Conservation (phyloP, 495 filamentous ascomycete species). For the Trichocladium antarcticum region DNA sequence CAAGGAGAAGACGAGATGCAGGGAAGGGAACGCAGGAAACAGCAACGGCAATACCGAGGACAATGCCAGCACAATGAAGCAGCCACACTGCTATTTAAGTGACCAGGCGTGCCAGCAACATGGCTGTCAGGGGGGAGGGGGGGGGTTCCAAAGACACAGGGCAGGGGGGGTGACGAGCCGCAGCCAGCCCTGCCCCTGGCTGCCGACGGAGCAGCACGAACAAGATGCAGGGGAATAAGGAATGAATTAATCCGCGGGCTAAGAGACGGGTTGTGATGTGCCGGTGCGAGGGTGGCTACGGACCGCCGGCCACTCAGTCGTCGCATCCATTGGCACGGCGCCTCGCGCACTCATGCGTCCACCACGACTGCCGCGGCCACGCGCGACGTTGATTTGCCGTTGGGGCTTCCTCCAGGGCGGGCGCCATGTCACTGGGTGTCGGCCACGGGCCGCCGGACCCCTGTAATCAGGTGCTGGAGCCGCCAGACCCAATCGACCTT, state of each 20-base stretch:
- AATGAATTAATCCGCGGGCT: background rate
- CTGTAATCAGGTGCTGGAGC: background rate
- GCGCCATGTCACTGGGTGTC: background rate
- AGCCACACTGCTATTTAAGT: constrained; percentile 21
- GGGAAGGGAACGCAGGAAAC: constrained; percentile 9
- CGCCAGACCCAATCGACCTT: constrained; percentile 2
- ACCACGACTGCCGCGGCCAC: no score
- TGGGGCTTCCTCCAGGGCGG: no score
- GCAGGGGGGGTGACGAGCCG: constrained; percentile 2
- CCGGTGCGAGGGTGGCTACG: background rate
- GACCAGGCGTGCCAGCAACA: constrained; percentile 12
- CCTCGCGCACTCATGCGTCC: no score
- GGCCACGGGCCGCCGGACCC: background rate
- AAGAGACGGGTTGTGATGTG: background rate
- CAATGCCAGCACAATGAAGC: constrained; percentile 5
- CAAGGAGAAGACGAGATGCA: constrained; percentile 6
- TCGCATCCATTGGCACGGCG: background rate
- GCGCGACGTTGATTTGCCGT: no score
- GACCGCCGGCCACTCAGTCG: background rate
- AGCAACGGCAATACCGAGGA: constrained; percentile 6
- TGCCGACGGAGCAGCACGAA: constrained; percentile 14
- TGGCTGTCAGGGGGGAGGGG: constrained; percentile 12
- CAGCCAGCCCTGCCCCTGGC: constrained; percentile 20
- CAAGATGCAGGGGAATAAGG: background rate
- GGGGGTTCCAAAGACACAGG: constrained; percentile 2